Evolutionary conservation across 257 asterid species (phyloP).

Genomic region (Jacaranda copaia): DNA sequence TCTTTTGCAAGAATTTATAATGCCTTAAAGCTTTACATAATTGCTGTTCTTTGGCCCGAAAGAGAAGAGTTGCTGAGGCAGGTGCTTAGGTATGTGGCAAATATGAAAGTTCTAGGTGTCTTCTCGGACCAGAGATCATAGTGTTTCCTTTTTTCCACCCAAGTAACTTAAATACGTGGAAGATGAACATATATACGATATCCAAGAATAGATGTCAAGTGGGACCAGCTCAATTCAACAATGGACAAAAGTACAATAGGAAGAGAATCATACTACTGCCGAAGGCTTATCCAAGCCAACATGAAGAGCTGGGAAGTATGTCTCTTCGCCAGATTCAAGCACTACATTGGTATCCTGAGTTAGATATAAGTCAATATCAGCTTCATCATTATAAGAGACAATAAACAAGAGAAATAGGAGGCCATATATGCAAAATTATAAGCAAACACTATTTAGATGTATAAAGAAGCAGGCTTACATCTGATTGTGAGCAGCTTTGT

Average conservation of each 20-base stretch:
- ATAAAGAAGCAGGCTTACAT: conserved; percentile 52
- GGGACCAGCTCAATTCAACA: conserved; percentile 14
- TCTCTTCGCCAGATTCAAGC: conserved; percentile 89
- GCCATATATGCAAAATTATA: conserved; percentile 16
- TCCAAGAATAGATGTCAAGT: conserved; percentile 22
- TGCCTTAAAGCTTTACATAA: conserved; percentile 5
- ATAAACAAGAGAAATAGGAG: conserved; percentile 25
- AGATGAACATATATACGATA: conserved; percentile 2
- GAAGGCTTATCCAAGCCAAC: conserved; percentile 82
- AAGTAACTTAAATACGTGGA: background rate
- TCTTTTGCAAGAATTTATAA: background rate
- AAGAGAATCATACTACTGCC: conserved; percentile 72
- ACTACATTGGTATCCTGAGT: conserved; percentile 69
- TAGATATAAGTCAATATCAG: conserved; percentile 35
- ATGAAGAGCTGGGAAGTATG: conserved; percentile 86
- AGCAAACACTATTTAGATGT: conserved; percentile 6
- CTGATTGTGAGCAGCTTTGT: conserved; percentile 60
- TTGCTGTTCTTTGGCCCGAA: background rate
- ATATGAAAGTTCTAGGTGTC: conserved; percentile 5
- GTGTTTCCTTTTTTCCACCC: background rate
- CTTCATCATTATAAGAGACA: conserved; percentile 27
- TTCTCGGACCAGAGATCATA: conserved; percentile 13
- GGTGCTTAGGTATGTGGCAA: conserved; percentile 6
- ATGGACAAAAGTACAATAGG: conserved; percentile 19
- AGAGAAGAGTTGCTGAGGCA: background rate